Evolutionary conservation across 2,329 filamentous ascomycete species (phyloP).

Genomic region (Aspergillus thermomutatus): DNA sequence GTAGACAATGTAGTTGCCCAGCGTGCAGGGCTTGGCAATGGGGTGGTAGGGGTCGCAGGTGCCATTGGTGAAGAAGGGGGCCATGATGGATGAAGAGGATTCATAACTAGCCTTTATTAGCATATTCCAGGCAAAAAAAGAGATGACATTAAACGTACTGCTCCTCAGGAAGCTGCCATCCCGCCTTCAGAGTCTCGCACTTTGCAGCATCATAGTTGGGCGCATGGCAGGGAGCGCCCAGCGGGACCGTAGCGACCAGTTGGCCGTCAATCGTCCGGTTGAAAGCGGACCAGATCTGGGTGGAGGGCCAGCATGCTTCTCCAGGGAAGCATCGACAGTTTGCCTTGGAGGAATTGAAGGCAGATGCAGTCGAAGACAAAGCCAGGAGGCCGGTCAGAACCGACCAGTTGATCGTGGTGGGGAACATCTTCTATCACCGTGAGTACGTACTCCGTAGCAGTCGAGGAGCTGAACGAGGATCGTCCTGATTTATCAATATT

Average conservation of each 20-base stretch:
- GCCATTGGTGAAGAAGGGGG: constrained; percentile 36
- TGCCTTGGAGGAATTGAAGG: not conserved
- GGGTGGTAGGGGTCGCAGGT: constrained; percentile 43
- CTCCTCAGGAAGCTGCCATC: constrained; percentile 45
- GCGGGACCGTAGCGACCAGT: constrained; percentile 52
- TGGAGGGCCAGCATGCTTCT: constrained; percentile 54
- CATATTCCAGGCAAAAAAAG: not conserved
- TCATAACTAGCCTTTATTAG: constrained; percentile 52
- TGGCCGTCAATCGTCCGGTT: constrained; percentile 51
- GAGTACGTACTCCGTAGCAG: too few species aligned
- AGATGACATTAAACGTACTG: constrained; percentile 37
- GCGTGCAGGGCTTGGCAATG: constrained; percentile 23
- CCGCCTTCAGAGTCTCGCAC: constrained; percentile 41
- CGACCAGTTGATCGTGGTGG: not conserved
- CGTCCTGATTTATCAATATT: not conserved
- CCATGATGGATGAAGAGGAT: constrained; percentile 43
- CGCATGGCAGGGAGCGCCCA: constrained; percentile 53
- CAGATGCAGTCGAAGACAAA: not conserved
- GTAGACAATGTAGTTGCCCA: constrained; percentile 31
- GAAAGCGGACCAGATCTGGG: constrained; percentile 47
- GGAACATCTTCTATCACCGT: not conserved
- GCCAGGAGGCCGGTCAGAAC: constrained; percentile 4
- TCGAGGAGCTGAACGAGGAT: not conserved
- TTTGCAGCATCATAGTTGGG: constrained; percentile 44
- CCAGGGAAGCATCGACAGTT: constrained; percentile 51